Evolutionary conservation across 2,329 filamentous ascomycete species (phyloP), one percentile per base, ranked within the genome.

Genomic region (Penicillium freii): DNA sequence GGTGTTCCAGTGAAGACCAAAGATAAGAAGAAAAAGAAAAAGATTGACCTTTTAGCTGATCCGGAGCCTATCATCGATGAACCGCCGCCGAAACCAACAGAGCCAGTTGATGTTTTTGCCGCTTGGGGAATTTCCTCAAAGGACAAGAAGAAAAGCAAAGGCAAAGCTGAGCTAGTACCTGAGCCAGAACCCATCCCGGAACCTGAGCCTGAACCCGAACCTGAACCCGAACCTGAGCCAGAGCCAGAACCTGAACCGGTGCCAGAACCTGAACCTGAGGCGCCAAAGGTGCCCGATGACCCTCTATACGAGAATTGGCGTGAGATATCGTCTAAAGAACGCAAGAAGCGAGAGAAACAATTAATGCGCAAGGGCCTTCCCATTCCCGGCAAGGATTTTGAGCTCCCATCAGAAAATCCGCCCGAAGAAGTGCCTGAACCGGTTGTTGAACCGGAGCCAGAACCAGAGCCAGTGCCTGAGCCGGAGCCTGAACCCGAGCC

Each of bases 331-430:
- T 72, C 73, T 2, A 78, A 77, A 53, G 75, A 79, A 7, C 77
- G 78, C 50, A 80, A 81, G 65, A 77, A 76, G 61, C 75, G 76
- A 53, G 74, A 77, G 47, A 71, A 68, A 53, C 61, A 62, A 31
- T 31, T 71, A 10, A 59, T 58, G 5, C 64, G 63, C 40, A 71
- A 70, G 51, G 68, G 62, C 46, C 67, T 71, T 34, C 67, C 69
- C 17, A 66, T 71, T 17, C 69, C 69, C 2, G 69, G 69, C 23
- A 67, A 67, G 34, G 66, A 71, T 25, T 67, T 70, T 21, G 62
- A 67, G 38, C 61, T 65, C 36, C 62, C 68, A 2, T 60, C 65
- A 7, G 62, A 65, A 2, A 54, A 65, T 25, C 56, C 61, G 5
- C 38, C 58, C 2, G 64, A 68, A 13, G 64, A 65, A 29, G 67